A percentile compares a stretch with the other conserved stretches of the same genome.
These are phyloP conservation scores for Sicyos edulis DNA, from an alignment of 306 rosid genomes.

Conservation along the genomic window DNA sequence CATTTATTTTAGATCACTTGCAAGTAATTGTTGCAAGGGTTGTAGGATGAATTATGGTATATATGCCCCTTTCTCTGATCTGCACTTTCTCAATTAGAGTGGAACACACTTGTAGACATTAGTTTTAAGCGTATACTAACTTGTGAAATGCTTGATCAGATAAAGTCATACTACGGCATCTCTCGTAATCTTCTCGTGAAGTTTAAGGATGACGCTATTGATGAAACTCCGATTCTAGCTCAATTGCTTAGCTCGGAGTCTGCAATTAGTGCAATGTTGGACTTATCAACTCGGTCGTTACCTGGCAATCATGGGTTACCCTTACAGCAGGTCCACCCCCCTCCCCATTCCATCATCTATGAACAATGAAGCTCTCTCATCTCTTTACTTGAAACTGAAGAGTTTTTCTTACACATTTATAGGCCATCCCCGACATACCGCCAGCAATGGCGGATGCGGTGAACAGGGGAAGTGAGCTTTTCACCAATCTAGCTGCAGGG, in stretches of 20 bases:
- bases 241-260: conserved; percentile 81
- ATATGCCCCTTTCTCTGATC: background rate
- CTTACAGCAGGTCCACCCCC: conserved; percentile 63
- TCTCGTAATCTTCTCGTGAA: conserved; percentile 83
- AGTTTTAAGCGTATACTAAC: background rate
- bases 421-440: conserved; percentile 90
- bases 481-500: conserved; percentile 63
- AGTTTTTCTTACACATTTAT: conserved; percentile 20
- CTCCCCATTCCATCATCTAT: conserved; percentile 6
- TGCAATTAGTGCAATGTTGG: conserved; percentile 84
- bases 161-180: conserved; percentile 87
- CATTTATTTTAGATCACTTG: too few species aligned
- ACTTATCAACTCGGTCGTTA: conserved; percentile 83
- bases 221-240: conserved; percentile 78
- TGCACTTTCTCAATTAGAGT: background rate
- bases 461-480: conserved; percentile 80
- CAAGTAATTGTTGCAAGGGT: too few species aligned
- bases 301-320: conserved; percentile 96
- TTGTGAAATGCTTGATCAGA: conserved; percentile 37
- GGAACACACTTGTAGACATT: background rate
- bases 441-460: conserved; percentile 96
- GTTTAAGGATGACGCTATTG: conserved; percentile 79
- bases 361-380: too few species aligned
- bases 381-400: too few species aligned
- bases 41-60: background rate